A percentile compares a stretch with the other conserved stretches of the same genome.
phyloP scores from a whole-genome alignment of 495 filamentous ascomycete genomes.

The Penicillium canariense region DNA sequence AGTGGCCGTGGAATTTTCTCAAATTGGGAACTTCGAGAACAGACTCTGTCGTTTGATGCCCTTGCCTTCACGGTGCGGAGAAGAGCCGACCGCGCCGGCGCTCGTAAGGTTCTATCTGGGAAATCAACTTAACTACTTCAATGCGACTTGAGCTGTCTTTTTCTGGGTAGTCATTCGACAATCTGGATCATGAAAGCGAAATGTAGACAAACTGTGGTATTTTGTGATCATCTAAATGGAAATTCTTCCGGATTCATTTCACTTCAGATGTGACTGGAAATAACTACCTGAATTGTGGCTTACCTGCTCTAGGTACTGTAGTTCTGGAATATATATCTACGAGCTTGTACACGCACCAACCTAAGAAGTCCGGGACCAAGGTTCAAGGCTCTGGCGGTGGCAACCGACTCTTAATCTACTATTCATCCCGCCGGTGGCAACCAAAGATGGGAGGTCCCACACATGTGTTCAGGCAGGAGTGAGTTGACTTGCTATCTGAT shows the following conservation, averaged over 20 bases:
- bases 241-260: no score
- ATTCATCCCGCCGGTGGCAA: not conserved
- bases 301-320: no score
- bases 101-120: not conserved
- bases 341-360: no score
- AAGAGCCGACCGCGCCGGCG: not conserved
- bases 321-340: no score
- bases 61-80: conserved; percentile 3
- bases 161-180: no score
- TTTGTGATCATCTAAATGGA: no score
- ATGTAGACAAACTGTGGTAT: not conserved
- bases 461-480: not conserved
- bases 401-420: not conserved
- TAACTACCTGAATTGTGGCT: no score
- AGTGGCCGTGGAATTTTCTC: not conserved
- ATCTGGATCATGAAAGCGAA: not conserved
- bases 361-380: no score
- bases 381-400: no score
- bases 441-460: not conserved
- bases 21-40: not conserved
- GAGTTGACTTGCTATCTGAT: conserved; percentile 1
- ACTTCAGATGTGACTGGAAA: no score
- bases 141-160: not conserved
- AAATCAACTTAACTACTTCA: not conserved
- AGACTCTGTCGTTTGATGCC: conserved; percentile 3